These are phyloP conservation scores for Pseudonectria buxi DNA, from an alignment of 2,329 filamentous ascomycete genomes.

Conservation along the genomic window DNA sequence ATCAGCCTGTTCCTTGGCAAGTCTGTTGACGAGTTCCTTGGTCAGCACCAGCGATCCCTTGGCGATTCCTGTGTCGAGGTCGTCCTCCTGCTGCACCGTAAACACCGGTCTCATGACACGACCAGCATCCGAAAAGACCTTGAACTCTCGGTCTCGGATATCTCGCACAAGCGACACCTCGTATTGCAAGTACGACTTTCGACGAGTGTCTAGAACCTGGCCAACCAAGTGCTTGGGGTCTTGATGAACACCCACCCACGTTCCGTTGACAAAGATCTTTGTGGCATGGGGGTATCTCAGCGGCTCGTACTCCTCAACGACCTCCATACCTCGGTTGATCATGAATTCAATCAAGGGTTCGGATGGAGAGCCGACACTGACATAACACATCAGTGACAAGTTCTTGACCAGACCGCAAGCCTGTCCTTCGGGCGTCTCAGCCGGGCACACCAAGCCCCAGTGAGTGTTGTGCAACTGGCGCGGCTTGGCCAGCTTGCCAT, in stretches of 20 bases:
- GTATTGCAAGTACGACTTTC: conserved; percentile 76
- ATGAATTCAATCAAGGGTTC: conserved; percentile 92
- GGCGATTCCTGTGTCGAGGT: conserved; percentile 50
- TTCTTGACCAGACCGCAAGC: conserved; percentile 99
- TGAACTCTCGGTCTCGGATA: conserved; percentile 95
- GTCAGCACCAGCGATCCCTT: conserved; percentile 73
- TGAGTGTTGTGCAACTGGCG: conserved; percentile 98
- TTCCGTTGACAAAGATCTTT: conserved; percentile 96
- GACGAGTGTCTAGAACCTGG: conserved; percentile 68
- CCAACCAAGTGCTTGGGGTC: conserved; percentile 80
- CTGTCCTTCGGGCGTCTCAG: conserved; percentile 96
- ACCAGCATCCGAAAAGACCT: conserved; percentile 95
- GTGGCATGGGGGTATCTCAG: conserved; percentile 82
- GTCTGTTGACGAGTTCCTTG: conserved; percentile 69
- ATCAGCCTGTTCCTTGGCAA: conserved; percentile 67
- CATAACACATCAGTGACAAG: conserved; percentile 93
- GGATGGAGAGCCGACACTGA: conserved; percentile 88
- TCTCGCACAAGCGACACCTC: conserved; percentile 94
- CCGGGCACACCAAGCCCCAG: conserved; percentile 95
- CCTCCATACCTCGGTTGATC: conserved; percentile 91
- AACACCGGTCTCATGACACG: conserved; percentile 91
- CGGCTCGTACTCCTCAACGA: conserved; percentile 90
- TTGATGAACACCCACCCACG: conserved; percentile 93
- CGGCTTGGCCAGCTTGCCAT: conserved; percentile 96
- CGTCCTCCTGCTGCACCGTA: conserved; percentile 83